Conservation (phyloP, 441 rosid species). For the Pelargonium exstipulatum region DNA sequence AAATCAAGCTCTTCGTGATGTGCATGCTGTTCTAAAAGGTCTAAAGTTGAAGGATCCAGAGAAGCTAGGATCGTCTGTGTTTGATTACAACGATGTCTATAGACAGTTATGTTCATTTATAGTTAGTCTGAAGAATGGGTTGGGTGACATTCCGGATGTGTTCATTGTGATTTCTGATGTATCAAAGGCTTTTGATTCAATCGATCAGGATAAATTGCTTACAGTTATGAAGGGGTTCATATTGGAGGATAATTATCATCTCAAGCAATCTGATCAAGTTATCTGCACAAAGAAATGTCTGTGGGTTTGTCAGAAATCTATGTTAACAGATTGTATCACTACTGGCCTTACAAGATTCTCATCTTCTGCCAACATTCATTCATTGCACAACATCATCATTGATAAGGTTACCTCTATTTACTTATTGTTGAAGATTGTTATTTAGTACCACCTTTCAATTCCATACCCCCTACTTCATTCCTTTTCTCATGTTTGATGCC, state of each 20-base stretch:
- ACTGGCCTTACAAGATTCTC: conserved; percentile 26
- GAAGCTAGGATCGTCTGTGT: conserved; percentile 72
- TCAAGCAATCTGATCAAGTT: conserved; percentile 47
- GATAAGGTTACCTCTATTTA: conserved; percentile 6
- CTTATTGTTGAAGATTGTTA: background rate
- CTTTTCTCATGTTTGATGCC: conserved; percentile 11
- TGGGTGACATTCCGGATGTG: conserved; percentile 37
- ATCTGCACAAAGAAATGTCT: conserved; percentile 39
- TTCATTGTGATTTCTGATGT: conserved; percentile 78
- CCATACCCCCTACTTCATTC: conserved; percentile 5
- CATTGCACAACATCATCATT: conserved; percentile 37
- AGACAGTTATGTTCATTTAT: conserved; percentile 59
- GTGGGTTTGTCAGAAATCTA: conserved; percentile 39
- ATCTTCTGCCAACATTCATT: conserved; percentile 36
- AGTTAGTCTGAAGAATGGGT: conserved; percentile 43
- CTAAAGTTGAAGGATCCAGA: conserved; percentile 59
- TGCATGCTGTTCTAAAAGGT: conserved; percentile 67
- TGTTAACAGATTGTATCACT: conserved; percentile 24
- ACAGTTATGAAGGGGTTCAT: conserved; percentile 45
- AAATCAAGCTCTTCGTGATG: conserved; percentile 55
- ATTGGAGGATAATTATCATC: conserved; percentile 38
- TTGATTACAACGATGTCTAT: conserved; percentile 78
- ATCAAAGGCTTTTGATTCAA: conserved; percentile 77
- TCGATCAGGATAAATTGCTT: conserved; percentile 67
- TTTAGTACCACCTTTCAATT: background rate